Conservation (phyloP, 345 rosid species). For the Carallia brachiata region DNA sequence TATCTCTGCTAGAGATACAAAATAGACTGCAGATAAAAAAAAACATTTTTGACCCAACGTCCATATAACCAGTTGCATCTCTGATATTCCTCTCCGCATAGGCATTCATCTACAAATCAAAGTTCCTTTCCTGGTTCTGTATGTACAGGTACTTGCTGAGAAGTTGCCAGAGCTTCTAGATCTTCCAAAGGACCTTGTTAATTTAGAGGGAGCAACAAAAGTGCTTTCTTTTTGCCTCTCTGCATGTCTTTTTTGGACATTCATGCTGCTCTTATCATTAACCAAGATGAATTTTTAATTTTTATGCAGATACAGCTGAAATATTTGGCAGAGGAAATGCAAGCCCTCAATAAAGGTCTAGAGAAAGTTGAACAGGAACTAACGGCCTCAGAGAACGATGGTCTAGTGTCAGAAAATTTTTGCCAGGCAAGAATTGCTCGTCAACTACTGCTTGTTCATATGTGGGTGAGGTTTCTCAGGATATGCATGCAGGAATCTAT, state of each 20-base stretch:
- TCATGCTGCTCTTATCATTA: not conserved
- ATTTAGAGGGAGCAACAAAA: slow-evolving; percentile 33
- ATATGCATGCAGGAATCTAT: not conserved
- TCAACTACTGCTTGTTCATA: slow-evolving; percentile 5
- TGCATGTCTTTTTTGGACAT: not conserved
- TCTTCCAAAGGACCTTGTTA: slow-evolving; percentile 26
- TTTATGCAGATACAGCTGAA: slow-evolving; percentile 30
- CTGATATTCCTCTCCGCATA: no score
- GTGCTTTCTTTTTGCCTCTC: slow-evolving; percentile 7
- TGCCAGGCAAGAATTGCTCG: slow-evolving; percentile 15
- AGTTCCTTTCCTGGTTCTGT: not conserved
- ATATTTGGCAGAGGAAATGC: slow-evolving; percentile 38
- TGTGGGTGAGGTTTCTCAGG: slow-evolving; percentile 7
- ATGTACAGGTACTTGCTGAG: slow-evolving; percentile 25
- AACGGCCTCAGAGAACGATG: slow-evolving; percentile 32
- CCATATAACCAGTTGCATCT: no score
- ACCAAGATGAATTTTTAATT: not conserved
- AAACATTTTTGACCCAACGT: no score
- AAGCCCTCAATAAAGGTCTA: slow-evolving; percentile 35
- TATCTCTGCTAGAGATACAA: not conserved
- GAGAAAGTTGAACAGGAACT: slow-evolving; percentile 34
- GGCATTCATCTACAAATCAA: not conserved
- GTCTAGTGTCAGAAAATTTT: slow-evolving; percentile 24
- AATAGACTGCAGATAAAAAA: no score
- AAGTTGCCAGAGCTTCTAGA: slow-evolving; percentile 32